Conservation (phyloP, 2,329 filamentous ascomycete genomes). For the Fusarium lateritium region DNA sequence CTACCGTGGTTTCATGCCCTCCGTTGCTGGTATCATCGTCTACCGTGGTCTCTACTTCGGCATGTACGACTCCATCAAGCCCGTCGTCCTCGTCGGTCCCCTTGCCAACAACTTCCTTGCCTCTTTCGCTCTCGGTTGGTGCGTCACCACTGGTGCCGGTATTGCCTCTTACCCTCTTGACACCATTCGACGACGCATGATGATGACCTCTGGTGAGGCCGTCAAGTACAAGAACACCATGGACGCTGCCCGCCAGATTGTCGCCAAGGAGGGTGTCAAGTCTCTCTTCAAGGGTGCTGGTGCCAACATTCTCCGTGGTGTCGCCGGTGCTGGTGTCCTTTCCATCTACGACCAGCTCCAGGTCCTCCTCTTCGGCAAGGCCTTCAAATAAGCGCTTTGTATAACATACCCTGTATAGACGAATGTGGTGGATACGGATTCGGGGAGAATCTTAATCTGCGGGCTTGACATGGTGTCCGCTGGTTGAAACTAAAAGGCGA, state of each 20-base stretch:
- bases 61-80: conserved; percentile 99
- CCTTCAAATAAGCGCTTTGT: conserved; percentile 80
- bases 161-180: conserved; percentile 99
- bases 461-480: conserved; percentile 57
- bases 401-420: conserved; percentile 60
- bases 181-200: conserved; percentile 99
- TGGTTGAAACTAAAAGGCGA: conserved; percentile 63
- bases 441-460: conserved; percentile 50
- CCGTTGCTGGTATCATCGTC: conserved; percentile 98
- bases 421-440: conserved; percentile 50
- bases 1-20: conserved; percentile 99
- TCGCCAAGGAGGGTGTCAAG: conserved; percentile 97
- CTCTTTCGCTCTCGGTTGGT: conserved; percentile 98
- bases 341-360: conserved; percentile 99
- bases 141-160: conserved; percentile 99
- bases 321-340: conserved; percentile 99
- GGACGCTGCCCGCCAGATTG: conserved; percentile 95
- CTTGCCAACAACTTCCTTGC: conserved; percentile 99
- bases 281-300: conserved; percentile 99
- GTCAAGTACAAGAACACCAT: conserved; percentile 99
- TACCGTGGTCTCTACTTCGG: conserved; percentile 99
- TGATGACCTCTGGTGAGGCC: conserved; percentile 98
- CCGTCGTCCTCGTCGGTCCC: conserved; percentile 89
- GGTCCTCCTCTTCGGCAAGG: conserved; percentile 99
- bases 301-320: conserved; percentile 99